These are phyloP conservation scores for Pleurotus ostreatus DNA, from an alignment of 768 basidiomycete genomes.

Conservation along the genomic window DNA sequence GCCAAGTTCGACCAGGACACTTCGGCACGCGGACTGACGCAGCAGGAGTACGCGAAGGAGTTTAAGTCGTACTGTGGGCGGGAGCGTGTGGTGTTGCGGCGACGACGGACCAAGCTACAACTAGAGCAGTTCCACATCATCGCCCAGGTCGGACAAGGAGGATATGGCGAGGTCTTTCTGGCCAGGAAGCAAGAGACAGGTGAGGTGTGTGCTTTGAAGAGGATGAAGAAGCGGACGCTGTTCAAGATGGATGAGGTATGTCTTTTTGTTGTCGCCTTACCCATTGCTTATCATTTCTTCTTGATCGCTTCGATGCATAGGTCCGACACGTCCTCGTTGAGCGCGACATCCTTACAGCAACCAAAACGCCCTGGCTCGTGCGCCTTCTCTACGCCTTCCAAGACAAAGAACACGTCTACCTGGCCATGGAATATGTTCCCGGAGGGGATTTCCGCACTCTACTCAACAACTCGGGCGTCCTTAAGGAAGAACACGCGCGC, in stretches of 20 bases:
- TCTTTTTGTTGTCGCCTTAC: background rate
- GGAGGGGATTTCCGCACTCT: conserved; percentile 98
- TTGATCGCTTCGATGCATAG: conserved; percentile 31
- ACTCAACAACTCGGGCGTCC: conserved; percentile 94
- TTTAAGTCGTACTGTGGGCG: conserved; percentile 92
- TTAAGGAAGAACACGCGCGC: conserved; percentile 94
- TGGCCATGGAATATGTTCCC: conserved; percentile 99
- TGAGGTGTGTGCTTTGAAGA: conserved; percentile 96
- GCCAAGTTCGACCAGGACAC: conserved; percentile 83
- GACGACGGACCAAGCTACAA: conserved; percentile 86
- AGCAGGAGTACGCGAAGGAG: conserved; percentile 65
- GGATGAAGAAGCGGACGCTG: conserved; percentile 91
- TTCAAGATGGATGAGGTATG: conserved; percentile 97
- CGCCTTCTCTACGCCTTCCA: conserved; percentile 95
- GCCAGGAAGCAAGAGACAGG: conserved; percentile 94
- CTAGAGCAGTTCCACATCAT: conserved; percentile 98
- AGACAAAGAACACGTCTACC: conserved; percentile 84
- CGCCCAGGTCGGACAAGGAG: conserved; percentile 97
- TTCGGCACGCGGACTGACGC: conserved; percentile 52
- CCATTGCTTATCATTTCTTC: background rate
- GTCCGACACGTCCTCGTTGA: conserved; percentile 98
- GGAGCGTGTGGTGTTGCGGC: conserved; percentile 89
- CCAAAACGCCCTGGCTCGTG: conserved; percentile 97
- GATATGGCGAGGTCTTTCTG: conserved; percentile 96
- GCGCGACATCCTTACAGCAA: conserved; percentile 95